Conservation (phyloP, 2,329 filamentous ascomycete genomes). For the Clarireedia monteithiana region DNA sequence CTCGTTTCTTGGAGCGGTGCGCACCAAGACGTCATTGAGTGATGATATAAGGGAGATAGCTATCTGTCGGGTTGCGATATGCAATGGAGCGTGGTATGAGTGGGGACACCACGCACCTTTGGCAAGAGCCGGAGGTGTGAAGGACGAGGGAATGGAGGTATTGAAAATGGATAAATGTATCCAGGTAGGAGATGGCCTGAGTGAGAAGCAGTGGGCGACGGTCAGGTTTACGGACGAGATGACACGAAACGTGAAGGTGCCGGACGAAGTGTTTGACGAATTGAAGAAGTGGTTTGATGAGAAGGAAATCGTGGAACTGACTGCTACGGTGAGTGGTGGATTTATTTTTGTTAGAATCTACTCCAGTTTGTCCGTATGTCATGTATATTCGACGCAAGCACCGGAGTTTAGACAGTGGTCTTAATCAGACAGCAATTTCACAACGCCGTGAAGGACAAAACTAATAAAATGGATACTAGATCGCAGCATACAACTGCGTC, state of each 20-base stretch:
- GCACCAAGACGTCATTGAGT: conserved; percentile 42
- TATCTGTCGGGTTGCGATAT: conserved; percentile 71
- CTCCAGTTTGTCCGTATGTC: no score
- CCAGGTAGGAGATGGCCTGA: conserved; percentile 34
- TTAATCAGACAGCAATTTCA: not conserved
- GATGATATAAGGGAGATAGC: conserved; percentile 64
- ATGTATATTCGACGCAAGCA: not conserved
- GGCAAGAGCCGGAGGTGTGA: conserved; percentile 26
- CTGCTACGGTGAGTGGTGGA: conserved; percentile 45
- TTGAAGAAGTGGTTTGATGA: conserved; percentile 57
- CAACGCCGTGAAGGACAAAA: not conserved
- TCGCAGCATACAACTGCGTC: conserved; percentile 79
- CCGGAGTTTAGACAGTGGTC: no score
- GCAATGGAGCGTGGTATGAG: conserved; percentile 80
- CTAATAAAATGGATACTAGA: conserved; percentile 23
- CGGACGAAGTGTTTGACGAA: conserved; percentile 57
- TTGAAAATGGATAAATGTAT: conserved; percentile 11
- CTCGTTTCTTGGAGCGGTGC: conserved; percentile 55
- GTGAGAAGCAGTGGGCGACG: conserved; percentile 57
- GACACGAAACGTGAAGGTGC: conserved; percentile 65
- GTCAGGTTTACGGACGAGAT: conserved; percentile 74
- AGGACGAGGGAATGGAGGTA: conserved; percentile 23
- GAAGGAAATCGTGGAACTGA: conserved; percentile 72
- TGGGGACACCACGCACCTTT: conserved; percentile 72
- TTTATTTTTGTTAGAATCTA: not conserved